phyloP scores from a whole-genome alignment of 345 rosid species.

The Hevea brasiliensis region DNA sequence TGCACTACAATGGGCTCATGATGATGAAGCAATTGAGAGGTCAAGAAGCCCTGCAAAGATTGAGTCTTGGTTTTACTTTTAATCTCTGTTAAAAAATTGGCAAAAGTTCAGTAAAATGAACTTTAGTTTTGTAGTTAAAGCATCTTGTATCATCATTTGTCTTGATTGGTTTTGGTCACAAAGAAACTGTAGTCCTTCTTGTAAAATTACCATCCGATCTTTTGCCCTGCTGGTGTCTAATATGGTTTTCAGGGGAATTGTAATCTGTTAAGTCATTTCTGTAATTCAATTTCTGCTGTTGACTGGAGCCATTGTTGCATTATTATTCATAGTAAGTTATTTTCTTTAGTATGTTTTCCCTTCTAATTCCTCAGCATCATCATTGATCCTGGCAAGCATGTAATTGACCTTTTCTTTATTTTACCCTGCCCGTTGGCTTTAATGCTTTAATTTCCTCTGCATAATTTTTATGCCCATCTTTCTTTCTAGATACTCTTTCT shows the following conservation, averaged over 20 bases:
- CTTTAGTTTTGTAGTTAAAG: background rate
- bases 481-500: background rate
- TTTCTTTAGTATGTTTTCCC: background rate
- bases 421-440: background rate
- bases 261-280: background rate
- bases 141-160: background rate
- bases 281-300: background rate
- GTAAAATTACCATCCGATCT: background rate
- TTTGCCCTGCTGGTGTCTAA: background rate
- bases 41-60: too few relatives aligned
- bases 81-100: too few relatives aligned
- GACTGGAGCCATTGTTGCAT: background rate
- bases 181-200: background rate
- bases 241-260: background rate
- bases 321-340: background rate
- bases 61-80: too few relatives aligned
- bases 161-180: background rate
- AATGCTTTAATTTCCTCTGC: background rate
- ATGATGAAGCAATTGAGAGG: too few relatives aligned
- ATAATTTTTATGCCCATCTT: too few relatives aligned
- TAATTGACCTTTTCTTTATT: background rate
- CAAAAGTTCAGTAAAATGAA: background rate
- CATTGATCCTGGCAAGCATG: background rate
- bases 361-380: background rate
- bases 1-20: too few relatives aligned